A percentile compares a stretch with the other conserved stretches of the same genome.
phyloP scores from a whole-genome alignment of 2,329 filamentous ascomycete genomes.

The Balansia obtecta region DNA sequence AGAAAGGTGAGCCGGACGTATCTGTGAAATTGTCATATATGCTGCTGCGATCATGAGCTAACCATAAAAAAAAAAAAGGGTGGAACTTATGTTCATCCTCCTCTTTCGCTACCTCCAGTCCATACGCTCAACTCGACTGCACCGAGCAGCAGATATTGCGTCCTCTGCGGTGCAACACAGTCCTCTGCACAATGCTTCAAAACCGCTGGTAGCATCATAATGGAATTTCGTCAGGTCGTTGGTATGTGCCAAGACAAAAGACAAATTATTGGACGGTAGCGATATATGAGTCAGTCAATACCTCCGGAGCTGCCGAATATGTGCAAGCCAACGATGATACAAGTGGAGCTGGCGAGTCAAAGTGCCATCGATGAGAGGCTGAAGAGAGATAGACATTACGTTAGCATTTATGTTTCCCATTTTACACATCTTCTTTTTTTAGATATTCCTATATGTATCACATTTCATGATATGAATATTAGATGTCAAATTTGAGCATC shows the following conservation, averaged over 20 bases:
- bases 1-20: conserved; percentile 53
- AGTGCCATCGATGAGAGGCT: too few relatives aligned
- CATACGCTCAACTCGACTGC: conserved; percentile 56
- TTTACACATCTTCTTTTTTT: too few relatives aligned
- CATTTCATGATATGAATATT: too few relatives aligned
- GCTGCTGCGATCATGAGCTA: conserved; percentile 9
- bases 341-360: too few relatives aligned
- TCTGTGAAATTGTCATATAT: neutral
- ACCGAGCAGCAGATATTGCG: conserved; percentile 51
- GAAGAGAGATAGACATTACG: too few relatives aligned
- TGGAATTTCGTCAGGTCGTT: neutral
- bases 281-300: too few relatives aligned
- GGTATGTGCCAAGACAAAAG: neutral
- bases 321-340: too few relatives aligned
- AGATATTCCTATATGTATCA: too few relatives aligned
- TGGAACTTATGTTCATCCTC: conserved; percentile 79
- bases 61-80: conserved; percentile 38
- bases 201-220: conserved; percentile 14
- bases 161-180: conserved; percentile 27
- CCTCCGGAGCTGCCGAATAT: too few relatives aligned
- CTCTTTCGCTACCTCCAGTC: conserved; percentile 72
- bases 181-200: conserved; percentile 31
- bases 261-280: neutral
- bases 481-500: too few relatives aligned
- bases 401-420: too few relatives aligned